Percentiles rank a stretch among this genome's conserved stretches.
Conservation (phyloP, 345 rosid genomes). For the Boechera retrofracta region DNA sequence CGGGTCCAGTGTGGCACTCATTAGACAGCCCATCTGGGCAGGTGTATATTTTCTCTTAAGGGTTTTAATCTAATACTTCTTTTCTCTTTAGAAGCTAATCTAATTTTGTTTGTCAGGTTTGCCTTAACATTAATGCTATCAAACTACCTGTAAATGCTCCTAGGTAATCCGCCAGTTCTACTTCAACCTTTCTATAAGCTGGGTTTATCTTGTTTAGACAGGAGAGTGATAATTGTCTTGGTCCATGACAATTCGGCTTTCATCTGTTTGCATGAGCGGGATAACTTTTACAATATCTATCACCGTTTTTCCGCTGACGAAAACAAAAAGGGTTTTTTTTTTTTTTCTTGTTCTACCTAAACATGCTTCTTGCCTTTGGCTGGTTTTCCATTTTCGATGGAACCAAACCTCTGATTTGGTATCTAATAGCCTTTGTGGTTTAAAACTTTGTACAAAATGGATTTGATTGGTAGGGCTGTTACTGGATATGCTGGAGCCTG, state of each 20-base stretch:
- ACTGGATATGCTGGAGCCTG: slow-evolving; percentile 78
- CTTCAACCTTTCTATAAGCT: slow-evolving; percentile 7
- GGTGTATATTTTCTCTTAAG: slow-evolving; percentile 44
- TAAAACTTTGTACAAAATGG: slow-evolving; percentile 24
- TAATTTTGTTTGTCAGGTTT: slow-evolving; percentile 64
- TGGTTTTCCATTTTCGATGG: slow-evolving; percentile 12
- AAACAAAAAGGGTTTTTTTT: background rate
- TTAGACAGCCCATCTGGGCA: slow-evolving; percentile 95
- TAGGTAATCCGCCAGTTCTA: slow-evolving; percentile 56
- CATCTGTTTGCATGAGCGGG: slow-evolving; percentile 2
- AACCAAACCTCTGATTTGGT: slow-evolving; percentile 9
- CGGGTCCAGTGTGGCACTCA: slow-evolving; percentile 85
- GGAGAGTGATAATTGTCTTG: background rate
- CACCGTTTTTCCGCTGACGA: background rate
- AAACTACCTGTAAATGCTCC: slow-evolving; percentile 64
- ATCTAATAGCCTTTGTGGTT: slow-evolving; percentile 4
- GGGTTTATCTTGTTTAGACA: slow-evolving; percentile 9
- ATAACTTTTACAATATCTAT: background rate
- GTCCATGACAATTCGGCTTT: slow-evolving; percentile 15
- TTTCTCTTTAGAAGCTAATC: slow-evolving; percentile 34
- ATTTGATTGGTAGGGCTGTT: slow-evolving; percentile 52
- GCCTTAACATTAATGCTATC: slow-evolving; percentile 81
- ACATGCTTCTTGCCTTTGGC: slow-evolving; percentile 20
- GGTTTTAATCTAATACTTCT: background rate
- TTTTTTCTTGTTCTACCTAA: background rate